Conservation (phyloP, 2,329 filamentous ascomycete species). For the Aspergillus uvarum region DNA sequence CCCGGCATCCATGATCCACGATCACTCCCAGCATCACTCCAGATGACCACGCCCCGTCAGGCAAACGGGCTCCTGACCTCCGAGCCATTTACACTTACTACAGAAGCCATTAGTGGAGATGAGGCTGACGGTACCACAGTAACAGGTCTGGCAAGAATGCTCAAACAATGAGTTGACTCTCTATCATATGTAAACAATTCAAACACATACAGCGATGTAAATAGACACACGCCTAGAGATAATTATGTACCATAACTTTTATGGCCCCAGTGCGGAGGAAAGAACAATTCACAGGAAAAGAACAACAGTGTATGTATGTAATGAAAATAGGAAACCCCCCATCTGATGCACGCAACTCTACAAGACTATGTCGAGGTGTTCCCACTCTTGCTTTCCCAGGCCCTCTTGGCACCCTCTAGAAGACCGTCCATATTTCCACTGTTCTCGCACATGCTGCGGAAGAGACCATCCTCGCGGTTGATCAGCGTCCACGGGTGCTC, state of each 20-base stretch:
- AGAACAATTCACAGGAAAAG: neutral
- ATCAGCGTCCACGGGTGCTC: constrained; percentile 86
- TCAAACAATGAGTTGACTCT: neutral
- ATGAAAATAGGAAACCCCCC: neutral
- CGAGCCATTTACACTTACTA: no score
- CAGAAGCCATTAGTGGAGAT: no score
- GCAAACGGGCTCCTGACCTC: no score
- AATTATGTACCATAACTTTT: neutral
- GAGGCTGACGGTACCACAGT: no score
- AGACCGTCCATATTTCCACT: constrained; percentile 63
- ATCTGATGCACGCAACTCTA: neutral
- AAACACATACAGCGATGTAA: neutral
- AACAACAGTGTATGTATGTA: neutral
- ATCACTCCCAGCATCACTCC: no score
- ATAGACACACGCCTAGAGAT: neutral
- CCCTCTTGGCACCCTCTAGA: constrained; percentile 54
- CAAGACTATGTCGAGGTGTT: constrained; percentile 39
- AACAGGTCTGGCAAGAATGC: no score
- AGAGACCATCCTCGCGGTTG: constrained; percentile 65
- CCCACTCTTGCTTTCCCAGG: constrained; percentile 48
- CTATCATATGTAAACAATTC: neutral
- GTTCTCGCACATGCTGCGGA: constrained; percentile 68
- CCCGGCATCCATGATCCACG: no score
- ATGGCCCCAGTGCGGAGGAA: neutral
- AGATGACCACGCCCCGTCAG: no score